Evolutionary conservation across 2,329 filamentous ascomycete species (phyloP).

Genomic region (Sphaerulina vaccinii): DNA sequence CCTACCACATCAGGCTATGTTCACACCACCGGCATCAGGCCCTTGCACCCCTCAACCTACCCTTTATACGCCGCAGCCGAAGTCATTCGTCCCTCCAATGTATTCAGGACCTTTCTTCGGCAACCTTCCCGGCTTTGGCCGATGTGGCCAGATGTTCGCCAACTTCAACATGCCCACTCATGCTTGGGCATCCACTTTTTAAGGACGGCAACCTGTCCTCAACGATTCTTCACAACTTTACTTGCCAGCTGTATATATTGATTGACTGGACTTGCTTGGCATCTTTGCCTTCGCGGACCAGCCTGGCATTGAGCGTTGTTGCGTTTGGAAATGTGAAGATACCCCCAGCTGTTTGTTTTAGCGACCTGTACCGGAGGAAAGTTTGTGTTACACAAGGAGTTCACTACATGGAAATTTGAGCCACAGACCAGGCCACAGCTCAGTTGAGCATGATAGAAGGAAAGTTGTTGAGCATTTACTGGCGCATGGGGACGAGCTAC

Average conservation of each 20-base stretch:
- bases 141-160: constrained; percentile 31
- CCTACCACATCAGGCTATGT: constrained; percentile 12
- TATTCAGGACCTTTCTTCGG: constrained; percentile 24
- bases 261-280: constrained; percentile 1
- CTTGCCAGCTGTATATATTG: constrained; percentile 21
- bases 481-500: constrained; percentile 6
- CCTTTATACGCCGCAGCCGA: constrained; percentile 29
- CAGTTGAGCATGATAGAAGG: constrained; percentile 21
- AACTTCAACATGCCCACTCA: constrained; percentile 28
- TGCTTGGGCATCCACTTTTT: constrained; percentile 25
- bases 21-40: constrained; percentile 31
- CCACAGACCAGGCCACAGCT: constrained; percentile 18
- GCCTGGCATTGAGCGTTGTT: constrained; percentile 16
- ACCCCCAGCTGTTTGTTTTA: constrained; percentile 24
- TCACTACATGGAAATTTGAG: constrained; percentile 10
- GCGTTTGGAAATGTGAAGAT: constrained; percentile 22
- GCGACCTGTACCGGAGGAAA: constrained; percentile 5
- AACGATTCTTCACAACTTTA: constrained; percentile 3
- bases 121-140: constrained; percentile 23
- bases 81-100: constrained; percentile 23
- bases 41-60: constrained; percentile 31
- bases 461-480: constrained; percentile 8
- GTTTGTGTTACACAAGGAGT: constrained; percentile 13
- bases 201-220: constrained; percentile 9
- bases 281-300: neutral